Evolutionary conservation across 306 rosid genomes (phyloP).

Genomic region (Dryas octopetala): DNA sequence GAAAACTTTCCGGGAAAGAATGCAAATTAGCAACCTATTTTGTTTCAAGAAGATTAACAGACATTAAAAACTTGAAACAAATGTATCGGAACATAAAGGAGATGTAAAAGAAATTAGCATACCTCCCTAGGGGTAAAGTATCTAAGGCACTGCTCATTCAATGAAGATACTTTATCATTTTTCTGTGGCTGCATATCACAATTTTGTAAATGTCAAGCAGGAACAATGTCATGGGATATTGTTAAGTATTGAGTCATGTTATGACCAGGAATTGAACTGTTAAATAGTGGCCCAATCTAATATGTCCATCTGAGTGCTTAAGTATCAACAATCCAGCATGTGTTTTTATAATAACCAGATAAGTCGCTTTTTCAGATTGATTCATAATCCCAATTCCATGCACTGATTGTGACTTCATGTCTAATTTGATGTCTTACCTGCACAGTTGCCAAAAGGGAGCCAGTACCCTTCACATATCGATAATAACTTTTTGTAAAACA

Average conservation of each 20-base stretch:
- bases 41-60: constrained; percentile 13
- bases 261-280: constrained; percentile 5
- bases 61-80: constrained; percentile 11
- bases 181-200: constrained; percentile 57
- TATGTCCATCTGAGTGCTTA: neutral
- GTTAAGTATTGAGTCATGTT: neutral
- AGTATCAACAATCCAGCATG: neutral
- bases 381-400: neutral
- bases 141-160: constrained; percentile 75
- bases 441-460: constrained; percentile 82
- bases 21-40: constrained; percentile 84
- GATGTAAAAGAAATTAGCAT: constrained; percentile 19
- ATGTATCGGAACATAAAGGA: constrained; percentile 4
- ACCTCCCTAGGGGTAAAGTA: constrained; percentile 95
- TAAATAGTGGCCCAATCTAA: neutral
- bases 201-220: constrained; percentile 13
- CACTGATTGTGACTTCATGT: constrained; percentile 4
- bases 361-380: neutral
- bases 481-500: constrained; percentile 92
- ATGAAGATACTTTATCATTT: constrained; percentile 61
- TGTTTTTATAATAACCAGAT: neutral
- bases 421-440: constrained; percentile 47
- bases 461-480: constrained; percentile 94
- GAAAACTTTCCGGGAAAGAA: constrained; percentile 75
- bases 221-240: neutral